Base-by-base conservation (phyloP, 768 basidiomycete species). In the Suillus occidentalis region DNA sequence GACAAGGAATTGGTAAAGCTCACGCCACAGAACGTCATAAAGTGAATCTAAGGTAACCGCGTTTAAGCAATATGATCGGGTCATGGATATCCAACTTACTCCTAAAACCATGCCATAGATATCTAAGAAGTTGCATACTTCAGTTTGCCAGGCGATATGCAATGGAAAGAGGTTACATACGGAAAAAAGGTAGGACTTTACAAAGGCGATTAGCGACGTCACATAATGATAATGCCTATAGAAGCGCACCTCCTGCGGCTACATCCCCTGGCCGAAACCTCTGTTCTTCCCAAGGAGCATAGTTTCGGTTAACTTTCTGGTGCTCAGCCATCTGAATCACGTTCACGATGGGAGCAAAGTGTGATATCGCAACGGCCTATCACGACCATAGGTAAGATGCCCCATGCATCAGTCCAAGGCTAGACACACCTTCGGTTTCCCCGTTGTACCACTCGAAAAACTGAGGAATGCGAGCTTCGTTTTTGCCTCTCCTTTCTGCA, bases 401-500 rank as follows among this genome's bases (percentile, higher is more conserved):
- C 18, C 6, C 34, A 0, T 31, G 69, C 57, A 43, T 45, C 20
- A n/a, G 5, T 22, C 1, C 56, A n/a, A 22, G 2, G 18, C 28
- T 34, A 10, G 10, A 4, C 67, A 59, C 16, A 73, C 74, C 65
- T 75, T 73, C 39, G 74, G 79, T 70, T 75, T 78, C 73, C 89
- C 89, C 18, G 90, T 92, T 28, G 90, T 92, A 9, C 90, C 90
- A 66, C 89, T 90, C 1, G 90, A 91, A 68, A 92, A 89, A 61
- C 83, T 85, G 62, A 91, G 76, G 68, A 91, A 87, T 6, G 91
- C 90, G 16, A 91, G 65, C 52, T 85, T 83, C 14, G 78, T 84
- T 71, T 81, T 87, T 31, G 81, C 86, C 73, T 89, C 89, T 12
- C 88, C 90, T 14, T 81, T 79, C 31, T 70, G 68, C 49, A 91